These are phyloP conservation scores for Arachis monticola DNA, from an alignment of 331 rosid species.

Conservation along the genomic window DNA sequence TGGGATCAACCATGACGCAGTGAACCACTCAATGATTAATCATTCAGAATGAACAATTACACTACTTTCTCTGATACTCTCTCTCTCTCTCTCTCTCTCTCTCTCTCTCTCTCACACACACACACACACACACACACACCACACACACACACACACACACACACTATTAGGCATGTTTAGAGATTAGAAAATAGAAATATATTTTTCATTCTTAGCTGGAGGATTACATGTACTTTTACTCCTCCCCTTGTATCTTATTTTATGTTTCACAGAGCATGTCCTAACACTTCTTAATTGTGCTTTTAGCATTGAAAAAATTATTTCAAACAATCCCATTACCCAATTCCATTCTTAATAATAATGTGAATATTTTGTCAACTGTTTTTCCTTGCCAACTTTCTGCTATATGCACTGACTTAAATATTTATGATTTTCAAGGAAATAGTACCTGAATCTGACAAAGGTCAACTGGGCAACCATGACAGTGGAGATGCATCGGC, in stretches of 20 bases:
- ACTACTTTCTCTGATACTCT: too few species aligned
- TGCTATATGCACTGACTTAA: conserved; percentile 39
- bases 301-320: not conserved
- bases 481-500: conserved; percentile 64
- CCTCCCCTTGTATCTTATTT: conserved; percentile 15
- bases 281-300: conserved; percentile 12
- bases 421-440: conserved; percentile 57
- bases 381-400: conserved; percentile 3
- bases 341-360: conserved; percentile 13
- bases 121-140: too few species aligned
- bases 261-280: conserved; percentile 30
- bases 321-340: not conserved
- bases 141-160: too few species aligned
- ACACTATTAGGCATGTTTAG: too few species aligned
- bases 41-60: too few species aligned
- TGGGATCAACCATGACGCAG: conserved; percentile 18
- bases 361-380: conserved; percentile 11
- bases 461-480: conserved; percentile 57
- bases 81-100: too few species aligned
- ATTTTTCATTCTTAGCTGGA: too few species aligned
- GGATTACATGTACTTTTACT: not conserved
- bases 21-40: too few species aligned
- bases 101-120: too few species aligned
- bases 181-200: too few species aligned
- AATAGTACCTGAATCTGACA: conserved; percentile 70